phyloP scores from a whole-genome alignment of 192 early-diverging fungal species.

The Glomus cerebriforme region DNA sequence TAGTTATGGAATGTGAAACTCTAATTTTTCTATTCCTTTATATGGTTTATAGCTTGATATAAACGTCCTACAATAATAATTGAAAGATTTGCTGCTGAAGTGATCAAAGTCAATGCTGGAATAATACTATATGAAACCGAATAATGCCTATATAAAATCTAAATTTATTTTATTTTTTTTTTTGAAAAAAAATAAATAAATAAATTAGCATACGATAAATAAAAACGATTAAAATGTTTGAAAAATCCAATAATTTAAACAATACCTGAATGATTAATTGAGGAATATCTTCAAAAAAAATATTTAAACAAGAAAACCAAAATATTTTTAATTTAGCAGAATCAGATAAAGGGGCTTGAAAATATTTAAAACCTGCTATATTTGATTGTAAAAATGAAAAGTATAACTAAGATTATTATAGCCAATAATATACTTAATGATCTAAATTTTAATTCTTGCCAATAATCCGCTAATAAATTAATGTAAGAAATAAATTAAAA shows the following conservation, averaged over 20 bases:
- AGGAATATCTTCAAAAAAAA: slow-evolving; percentile 26
- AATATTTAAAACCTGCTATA: neutral
- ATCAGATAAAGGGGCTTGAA: slow-evolving; percentile 15
- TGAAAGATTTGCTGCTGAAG: neutral
- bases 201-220: neutral
- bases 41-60: too few relatives aligned
- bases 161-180: too few relatives aligned
- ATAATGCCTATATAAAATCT: neutral
- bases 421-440: too few relatives aligned
- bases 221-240: neutral
- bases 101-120: neutral
- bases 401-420: too few relatives aligned
- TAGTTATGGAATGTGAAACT: too few relatives aligned
- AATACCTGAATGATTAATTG: slow-evolving; percentile 27
- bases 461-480: neutral
- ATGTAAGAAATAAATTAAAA: too few relatives aligned
- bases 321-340: neutral
- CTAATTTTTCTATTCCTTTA: too few relatives aligned
- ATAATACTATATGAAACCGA: slow-evolving; percentile 11
- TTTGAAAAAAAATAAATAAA: too few relatives aligned
- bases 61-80: neutral
- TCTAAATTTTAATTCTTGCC: neutral
- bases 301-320: slow-evolving; percentile 5
- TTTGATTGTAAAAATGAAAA: neutral
- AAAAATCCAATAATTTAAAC: neutral